These are phyloP conservation scores for Fusarium tanahbumbuense DNA, from an alignment of 2,329 filamentous ascomycete genomes.

Conservation along the genomic window DNA sequence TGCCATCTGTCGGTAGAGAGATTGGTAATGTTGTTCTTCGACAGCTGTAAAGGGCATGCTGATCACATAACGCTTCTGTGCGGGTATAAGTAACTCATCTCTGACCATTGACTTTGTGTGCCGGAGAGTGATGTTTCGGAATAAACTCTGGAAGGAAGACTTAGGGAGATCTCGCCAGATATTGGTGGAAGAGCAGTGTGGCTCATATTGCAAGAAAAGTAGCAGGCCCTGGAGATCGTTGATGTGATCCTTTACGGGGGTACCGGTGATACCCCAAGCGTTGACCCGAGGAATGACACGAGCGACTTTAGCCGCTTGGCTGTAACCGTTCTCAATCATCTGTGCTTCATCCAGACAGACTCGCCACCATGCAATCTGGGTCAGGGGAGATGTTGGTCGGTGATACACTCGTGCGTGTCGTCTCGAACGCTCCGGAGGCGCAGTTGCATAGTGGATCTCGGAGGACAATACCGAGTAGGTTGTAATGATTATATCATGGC, in stretches of 20 bases:
- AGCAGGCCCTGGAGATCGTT: constrained; percentile 83
- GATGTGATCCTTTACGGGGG: constrained; percentile 84
- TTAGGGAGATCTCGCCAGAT: constrained; percentile 74
- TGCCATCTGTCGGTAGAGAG: constrained; percentile 80
- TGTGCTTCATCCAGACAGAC: constrained; percentile 84
- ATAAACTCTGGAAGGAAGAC: constrained; percentile 73
- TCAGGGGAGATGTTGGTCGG: constrained; percentile 77
- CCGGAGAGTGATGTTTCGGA: constrained; percentile 78
- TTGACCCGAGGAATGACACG: constrained; percentile 83
- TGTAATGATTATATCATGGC: constrained; percentile 70
- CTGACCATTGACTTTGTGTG: constrained; percentile 88
- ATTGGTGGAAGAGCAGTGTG: constrained; percentile 72
- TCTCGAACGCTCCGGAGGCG: constrained; percentile 75
- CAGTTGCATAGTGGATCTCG: constrained; percentile 81
- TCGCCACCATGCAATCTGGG: constrained; percentile 88
- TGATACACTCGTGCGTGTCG: constrained; percentile 75
- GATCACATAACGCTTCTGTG: constrained; percentile 87
- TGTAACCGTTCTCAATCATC: constrained; percentile 92
- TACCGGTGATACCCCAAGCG: constrained; percentile 91
- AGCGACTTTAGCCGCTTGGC: constrained; percentile 83
- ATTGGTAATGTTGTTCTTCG: constrained; percentile 89
- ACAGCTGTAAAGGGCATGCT: constrained; percentile 90
- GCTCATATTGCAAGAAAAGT: constrained; percentile 82
- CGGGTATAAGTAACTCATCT: constrained; percentile 80
- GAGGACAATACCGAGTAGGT: constrained; percentile 77